Evolutionary conservation across 306 rosid species (phyloP).

Genomic region (Senna siamea): DNA sequence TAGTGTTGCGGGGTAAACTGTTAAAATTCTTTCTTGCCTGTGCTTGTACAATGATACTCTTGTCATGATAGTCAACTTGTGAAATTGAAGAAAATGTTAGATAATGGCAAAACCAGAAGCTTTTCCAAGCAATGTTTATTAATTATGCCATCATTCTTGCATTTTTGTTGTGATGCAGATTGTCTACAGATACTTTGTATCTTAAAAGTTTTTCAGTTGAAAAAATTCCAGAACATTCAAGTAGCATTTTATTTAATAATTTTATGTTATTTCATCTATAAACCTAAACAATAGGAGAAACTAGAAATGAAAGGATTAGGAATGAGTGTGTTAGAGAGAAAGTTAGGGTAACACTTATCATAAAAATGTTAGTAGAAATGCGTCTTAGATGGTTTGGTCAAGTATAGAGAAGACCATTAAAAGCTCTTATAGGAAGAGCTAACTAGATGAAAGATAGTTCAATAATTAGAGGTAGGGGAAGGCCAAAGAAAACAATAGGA

Average conservation of each 20-base stretch:
- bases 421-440: too few relatives aligned
- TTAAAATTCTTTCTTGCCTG: conserved; percentile 1
- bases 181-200: background rate
- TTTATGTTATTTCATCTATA: background rate
- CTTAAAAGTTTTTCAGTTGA: background rate
- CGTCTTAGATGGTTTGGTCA: too few relatives aligned
- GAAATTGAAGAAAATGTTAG: background rate
- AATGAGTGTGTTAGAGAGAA: too few relatives aligned
- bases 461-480: too few relatives aligned
- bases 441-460: too few relatives aligned
- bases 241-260: background rate
- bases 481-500: too few relatives aligned
- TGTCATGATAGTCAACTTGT: background rate
- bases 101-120: conserved; percentile 1
- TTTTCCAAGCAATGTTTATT: background rate
- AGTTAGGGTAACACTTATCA: too few relatives aligned
- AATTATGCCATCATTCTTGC: background rate
- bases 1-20: background rate
- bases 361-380: too few relatives aligned
- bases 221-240: background rate
- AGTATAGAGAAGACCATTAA: too few relatives aligned
- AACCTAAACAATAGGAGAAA: background rate
- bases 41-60: background rate
- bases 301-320: too few relatives aligned
- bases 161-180: background rate